These are phyloP conservation scores for Alisma plantagoaquatica DNA, from an alignment of 106 monocot species.

Conservation along the genomic window DNA sequence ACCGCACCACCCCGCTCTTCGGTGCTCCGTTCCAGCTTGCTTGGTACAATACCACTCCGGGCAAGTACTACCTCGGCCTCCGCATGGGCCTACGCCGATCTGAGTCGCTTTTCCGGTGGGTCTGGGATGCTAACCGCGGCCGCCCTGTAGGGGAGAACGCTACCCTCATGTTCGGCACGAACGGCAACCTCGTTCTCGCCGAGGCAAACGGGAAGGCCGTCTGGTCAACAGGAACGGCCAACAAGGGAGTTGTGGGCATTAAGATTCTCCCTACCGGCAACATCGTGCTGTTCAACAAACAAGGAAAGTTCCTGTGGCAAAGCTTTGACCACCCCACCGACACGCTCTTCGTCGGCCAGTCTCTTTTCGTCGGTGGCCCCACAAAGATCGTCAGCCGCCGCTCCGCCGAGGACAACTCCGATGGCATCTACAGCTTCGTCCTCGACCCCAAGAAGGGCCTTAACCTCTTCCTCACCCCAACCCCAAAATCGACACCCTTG, in stretches of 20 bases:
- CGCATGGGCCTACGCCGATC: conserved; percentile 10
- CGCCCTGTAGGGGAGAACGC: conserved; percentile 12
- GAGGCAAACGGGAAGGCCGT: conserved; percentile 8
- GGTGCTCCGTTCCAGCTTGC: conserved; percentile 23
- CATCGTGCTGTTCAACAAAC: conserved; percentile 3
- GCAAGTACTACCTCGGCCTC: conserved; percentile 11
- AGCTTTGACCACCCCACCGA: conserved; percentile 17
- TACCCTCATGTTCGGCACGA: conserved; percentile 6
- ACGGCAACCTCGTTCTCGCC: conserved; percentile 18
- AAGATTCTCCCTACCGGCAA: conserved; percentile 9
- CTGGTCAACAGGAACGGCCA: conserved; percentile 14
- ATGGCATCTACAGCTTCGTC: conserved; percentile 17
- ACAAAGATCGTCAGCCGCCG: conserved; percentile 11
- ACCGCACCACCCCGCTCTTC: conserved; percentile 27
- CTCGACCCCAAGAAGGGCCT: conserved; percentile 10
- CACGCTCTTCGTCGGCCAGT: conserved; percentile 11
- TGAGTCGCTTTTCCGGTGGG: conserved; percentile 16
- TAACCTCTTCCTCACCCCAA: conserved; percentile 7
- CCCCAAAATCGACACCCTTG: not conserved
- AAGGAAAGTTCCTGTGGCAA: conserved; percentile 9
- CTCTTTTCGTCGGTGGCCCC: conserved; percentile 4
- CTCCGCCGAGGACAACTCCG: conserved; percentile 10
- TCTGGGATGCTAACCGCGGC: conserved; percentile 17
- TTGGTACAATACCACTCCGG: conserved; percentile 18
- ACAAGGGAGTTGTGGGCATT: conserved; percentile 16